Conservation (phyloP, 257 asterid genomes). For the Lycium ferocissimum region DNA sequence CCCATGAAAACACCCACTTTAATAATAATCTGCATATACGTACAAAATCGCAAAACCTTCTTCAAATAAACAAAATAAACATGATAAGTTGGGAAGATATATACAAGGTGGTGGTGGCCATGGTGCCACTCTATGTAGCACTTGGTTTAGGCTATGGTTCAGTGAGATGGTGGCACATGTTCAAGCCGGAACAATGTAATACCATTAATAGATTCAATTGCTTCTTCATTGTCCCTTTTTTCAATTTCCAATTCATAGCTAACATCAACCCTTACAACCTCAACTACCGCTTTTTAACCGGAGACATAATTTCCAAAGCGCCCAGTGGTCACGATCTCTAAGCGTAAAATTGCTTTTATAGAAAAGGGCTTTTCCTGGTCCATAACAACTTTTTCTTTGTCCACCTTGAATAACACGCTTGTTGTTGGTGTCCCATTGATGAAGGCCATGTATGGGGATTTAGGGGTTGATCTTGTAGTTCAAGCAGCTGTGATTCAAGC, state of each 20-base stretch:
- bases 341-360: no score
- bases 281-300: conserved; percentile 30
- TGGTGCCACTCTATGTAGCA: conserved; percentile 44
- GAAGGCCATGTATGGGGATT: conserved; percentile 35
- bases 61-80: background rate
- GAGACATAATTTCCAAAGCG: conserved; percentile 35
- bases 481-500: conserved; percentile 44
- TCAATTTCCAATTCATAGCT: conserved; percentile 39
- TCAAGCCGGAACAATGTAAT: conserved; percentile 40
- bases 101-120: conserved; percentile 41
- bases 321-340: no score
- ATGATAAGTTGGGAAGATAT: conserved; percentile 44
- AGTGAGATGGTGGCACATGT: conserved; percentile 44
- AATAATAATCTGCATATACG: background rate
- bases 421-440: conserved; percentile 49
- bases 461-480: conserved; percentile 43
- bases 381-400: conserved; percentile 39
- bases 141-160: conserved; percentile 44
- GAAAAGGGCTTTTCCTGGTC: conserved; percentile 36
- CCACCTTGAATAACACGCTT: conserved; percentile 41
- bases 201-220: conserved; percentile 41
- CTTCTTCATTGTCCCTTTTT: conserved; percentile 43
- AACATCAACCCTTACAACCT: conserved; percentile 35
- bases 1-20: background rate
- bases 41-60: background rate